Evolutionary conservation across 1,284 basidiomycete species (phyloP), one percentile per base, ranked within the genome.

Genomic region (Ganoderma multipileum): DNA sequence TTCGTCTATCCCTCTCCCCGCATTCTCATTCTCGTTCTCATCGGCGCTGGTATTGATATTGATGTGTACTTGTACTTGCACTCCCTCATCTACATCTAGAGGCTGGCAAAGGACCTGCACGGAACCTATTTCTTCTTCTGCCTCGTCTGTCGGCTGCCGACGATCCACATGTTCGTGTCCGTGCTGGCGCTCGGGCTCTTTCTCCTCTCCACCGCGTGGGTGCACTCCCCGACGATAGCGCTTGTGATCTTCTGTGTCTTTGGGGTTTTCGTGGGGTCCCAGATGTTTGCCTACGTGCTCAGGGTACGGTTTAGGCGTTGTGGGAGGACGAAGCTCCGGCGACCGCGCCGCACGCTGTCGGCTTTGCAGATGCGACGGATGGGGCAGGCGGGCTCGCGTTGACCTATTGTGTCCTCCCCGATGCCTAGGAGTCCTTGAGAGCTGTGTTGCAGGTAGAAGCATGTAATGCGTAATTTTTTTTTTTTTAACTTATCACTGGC

Each of bases 61-160:
- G 52, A 50, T 14, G 30, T 55, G 7, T 28, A 18, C 42, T 16
- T 11, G 23, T 61, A 23, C 75, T n/a, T n/a, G n/a, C n/a, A n/a
- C n/a, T n/a, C n/a, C n/a, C n/a, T n/a, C n/a, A n/a, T n/a, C n/a
- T n/a, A n/a, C n/a, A n/a, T n/a, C n/a, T n/a, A 90, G 88, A 76
- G 66, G 28, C 82, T 86, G 60, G 87, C 90, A 0, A 77, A 76
- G 12, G 91, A 91, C 75, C 72, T 92, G 23, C 88, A 87, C 73
- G 81, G 79, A 39, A 84, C 84, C 12, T 90, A 89, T 75, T 81
- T 90, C 67, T 91, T 91, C 79, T 92, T 92, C 78, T 81, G 86
- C 47, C 81, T 92, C 23, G 86, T 87, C 2, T 83, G 91, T 12
- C 85, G 90, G 33, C 80, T 90, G 28, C 90, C 91, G 0, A 83